phyloP scores from a whole-genome alignment of 2,329 filamentous ascomycete genomes.

The Penicillium sp. region DNA sequence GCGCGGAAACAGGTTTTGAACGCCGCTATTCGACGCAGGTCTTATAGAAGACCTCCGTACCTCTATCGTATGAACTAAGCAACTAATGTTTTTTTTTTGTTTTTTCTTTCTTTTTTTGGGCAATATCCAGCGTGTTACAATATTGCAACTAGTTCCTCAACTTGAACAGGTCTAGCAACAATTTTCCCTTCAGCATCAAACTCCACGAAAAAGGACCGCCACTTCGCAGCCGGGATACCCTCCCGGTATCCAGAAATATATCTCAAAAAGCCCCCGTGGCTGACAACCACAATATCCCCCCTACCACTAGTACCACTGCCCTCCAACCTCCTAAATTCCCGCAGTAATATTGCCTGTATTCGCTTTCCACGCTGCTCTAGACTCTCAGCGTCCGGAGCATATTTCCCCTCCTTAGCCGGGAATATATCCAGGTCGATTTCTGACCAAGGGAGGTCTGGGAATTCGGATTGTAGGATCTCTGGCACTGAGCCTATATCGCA shows the following conservation, averaged over 20 bases:
- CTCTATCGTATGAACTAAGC: too few relatives aligned
- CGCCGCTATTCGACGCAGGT: neutral
- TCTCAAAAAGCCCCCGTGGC: slow-evolving; percentile 18
- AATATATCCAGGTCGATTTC: slow-evolving; percentile 8
- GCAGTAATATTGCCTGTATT: neutral
- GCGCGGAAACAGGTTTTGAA: neutral
- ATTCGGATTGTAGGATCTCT: slow-evolving; percentile 8
- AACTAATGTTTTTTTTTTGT: too few relatives aligned
- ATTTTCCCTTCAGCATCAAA: slow-evolving; percentile 3
- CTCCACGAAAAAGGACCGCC: slow-evolving; percentile 7
- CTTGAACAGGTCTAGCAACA: neutral
- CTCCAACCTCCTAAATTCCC: slow-evolving; percentile 8
- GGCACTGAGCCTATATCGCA: slow-evolving; percentile 19
- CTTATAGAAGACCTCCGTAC: too few relatives aligned
- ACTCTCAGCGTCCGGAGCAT: slow-evolving; percentile 2
- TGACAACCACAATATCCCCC: slow-evolving; percentile 18
- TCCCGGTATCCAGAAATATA: neutral
- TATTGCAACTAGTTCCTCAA: too few relatives aligned
- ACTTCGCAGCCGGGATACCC: neutral
- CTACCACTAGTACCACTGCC: slow-evolving; percentile 1
- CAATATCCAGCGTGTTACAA: too few relatives aligned
- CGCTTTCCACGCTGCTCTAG: slow-evolving; percentile 3
- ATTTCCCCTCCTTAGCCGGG: slow-evolving; percentile 11
- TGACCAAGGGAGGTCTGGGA: slow-evolving; percentile 16
- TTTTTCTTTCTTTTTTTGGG: too few relatives aligned